A percentile compares a stretch with the other conserved stretches of the same genome.
Conservation (phyloP, 805 yeast genomes). For the Candida manassasensis region DNA sequence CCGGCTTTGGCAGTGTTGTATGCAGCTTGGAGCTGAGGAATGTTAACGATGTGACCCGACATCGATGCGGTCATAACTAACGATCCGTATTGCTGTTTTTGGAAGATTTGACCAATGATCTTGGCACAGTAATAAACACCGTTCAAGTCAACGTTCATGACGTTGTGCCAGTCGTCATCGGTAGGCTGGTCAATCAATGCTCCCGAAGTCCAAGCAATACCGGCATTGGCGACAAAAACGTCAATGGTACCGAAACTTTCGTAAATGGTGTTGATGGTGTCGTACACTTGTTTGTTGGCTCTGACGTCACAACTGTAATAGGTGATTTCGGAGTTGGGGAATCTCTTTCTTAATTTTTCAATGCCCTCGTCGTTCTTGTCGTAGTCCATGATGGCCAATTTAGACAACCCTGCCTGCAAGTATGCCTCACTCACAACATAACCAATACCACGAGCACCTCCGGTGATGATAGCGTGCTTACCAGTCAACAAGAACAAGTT, state of each 20-base stretch:
- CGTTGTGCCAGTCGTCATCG: constrained; percentile 61
- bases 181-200: constrained; percentile 40
- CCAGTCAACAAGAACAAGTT: constrained; percentile 27
- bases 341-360: constrained; percentile 20
- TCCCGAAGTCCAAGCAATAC: constrained; percentile 46
- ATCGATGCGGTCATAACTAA: constrained; percentile 83
- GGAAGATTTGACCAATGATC: constrained; percentile 67
- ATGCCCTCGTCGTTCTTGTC: constrained; percentile 25
- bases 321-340: constrained; percentile 29
- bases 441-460: constrained; percentile 38
- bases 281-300: constrained; percentile 31
- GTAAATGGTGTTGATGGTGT: constrained; percentile 26
- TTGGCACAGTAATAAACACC: constrained; percentile 80
- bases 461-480: constrained; percentile 33
- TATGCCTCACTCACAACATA: constrained; percentile 31
- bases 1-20: constrained; percentile 89
- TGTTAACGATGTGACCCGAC: constrained; percentile 83
- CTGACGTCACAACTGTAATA: constrained; percentile 38
- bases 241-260: constrained; percentile 33
- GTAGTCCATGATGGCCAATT: constrained; percentile 40
- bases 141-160: constrained; percentile 71
- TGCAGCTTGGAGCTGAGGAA: constrained; percentile 82
- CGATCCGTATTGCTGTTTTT: constrained; percentile 70
- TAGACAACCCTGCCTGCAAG: constrained; percentile 31
- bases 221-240: constrained; percentile 45